Conservation (phyloP, 129 eudicot species). For the Artemisia argyi region DNA sequence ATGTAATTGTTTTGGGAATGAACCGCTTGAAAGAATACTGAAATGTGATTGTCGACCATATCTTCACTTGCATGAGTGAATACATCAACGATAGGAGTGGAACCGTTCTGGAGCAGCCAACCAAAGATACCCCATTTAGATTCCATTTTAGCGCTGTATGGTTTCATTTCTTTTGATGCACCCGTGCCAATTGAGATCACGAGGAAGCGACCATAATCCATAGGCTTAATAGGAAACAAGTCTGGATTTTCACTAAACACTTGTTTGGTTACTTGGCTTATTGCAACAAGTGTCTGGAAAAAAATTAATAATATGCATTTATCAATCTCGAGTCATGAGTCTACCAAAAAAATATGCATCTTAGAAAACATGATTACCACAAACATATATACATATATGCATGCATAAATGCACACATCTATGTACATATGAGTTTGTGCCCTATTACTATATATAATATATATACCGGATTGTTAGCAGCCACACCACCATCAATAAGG, state of each 20-base stretch:
- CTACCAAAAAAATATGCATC: no score
- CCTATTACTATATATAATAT: neutral
- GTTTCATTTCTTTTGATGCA: slow-evolving; percentile 31
- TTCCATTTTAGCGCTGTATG: slow-evolving; percentile 41
- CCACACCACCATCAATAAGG: slow-evolving; percentile 73
- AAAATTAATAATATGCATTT: neutral
- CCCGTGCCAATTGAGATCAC: slow-evolving; percentile 60
- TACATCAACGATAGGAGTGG: slow-evolving; percentile 45
- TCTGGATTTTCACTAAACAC: slow-evolving; percentile 28
- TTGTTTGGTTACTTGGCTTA: slow-evolving; percentile 50
- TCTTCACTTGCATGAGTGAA: slow-evolving; percentile 55
- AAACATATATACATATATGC: neutral
- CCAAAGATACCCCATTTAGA: slow-evolving; percentile 57
- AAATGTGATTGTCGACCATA: slow-evolving; percentile 46
- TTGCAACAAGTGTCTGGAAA: slow-evolving; percentile 56
- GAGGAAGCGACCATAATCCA: slow-evolving; percentile 46
- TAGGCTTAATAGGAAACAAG: slow-evolving; percentile 49
- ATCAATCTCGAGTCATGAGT: neutral
- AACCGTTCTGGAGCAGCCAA: slow-evolving; percentile 46
- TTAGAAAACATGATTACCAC: no score
- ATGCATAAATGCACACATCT: no score
- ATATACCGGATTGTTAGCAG: slow-evolving; percentile 69
- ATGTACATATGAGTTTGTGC: neutral
- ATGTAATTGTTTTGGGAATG: slow-evolving; percentile 43
- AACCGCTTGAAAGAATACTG: slow-evolving; percentile 49